Evolutionary conservation across 2,329 filamentous ascomycete species (phyloP).

Genomic region (Calonectria pteridis): DNA sequence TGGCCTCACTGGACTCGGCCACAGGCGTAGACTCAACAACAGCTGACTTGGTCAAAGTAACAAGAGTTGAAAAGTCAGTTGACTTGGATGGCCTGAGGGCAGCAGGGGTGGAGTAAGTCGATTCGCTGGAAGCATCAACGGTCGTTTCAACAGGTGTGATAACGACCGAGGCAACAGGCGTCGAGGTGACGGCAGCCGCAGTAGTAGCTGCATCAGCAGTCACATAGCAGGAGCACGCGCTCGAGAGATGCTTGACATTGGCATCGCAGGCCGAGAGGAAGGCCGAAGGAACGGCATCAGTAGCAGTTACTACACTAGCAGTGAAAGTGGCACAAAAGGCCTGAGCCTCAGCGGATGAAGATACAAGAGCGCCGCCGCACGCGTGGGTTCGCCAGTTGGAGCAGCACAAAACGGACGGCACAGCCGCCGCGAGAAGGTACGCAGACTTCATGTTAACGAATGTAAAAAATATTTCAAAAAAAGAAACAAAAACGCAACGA

Average conservation of each 20-base stretch:
- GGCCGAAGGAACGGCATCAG: neutral
- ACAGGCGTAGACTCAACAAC: neutral
- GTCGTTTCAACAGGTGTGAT: neutral
- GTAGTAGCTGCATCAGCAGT: neutral
- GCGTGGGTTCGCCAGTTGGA: conserved; percentile 8
- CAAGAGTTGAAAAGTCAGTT: neutral
- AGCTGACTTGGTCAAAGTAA: neutral
- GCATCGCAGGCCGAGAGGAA: conserved; percentile 1
- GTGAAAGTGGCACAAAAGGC: neutral
- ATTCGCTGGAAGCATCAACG: neutral
- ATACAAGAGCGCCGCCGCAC: conserved; percentile 8
- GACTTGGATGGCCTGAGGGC: neutral
- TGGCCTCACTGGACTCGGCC: neutral
- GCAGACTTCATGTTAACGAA: conserved; percentile 11
- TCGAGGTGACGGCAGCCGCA: neutral
- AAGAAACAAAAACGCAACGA: neutral
- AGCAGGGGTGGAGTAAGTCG: neutral
- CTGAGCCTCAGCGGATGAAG: neutral
- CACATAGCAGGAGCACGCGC: neutral
- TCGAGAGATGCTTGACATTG: neutral
- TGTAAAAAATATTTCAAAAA: neutral
- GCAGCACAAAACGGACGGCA: conserved; percentile 21
- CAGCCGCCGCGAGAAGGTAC: conserved; percentile 23
- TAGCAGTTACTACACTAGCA: neutral
- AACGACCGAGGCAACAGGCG: neutral